These are phyloP conservation scores for Themeda triandra DNA, from an alignment of 176 grass and related monocot species.

Conservation along the genomic window DNA sequence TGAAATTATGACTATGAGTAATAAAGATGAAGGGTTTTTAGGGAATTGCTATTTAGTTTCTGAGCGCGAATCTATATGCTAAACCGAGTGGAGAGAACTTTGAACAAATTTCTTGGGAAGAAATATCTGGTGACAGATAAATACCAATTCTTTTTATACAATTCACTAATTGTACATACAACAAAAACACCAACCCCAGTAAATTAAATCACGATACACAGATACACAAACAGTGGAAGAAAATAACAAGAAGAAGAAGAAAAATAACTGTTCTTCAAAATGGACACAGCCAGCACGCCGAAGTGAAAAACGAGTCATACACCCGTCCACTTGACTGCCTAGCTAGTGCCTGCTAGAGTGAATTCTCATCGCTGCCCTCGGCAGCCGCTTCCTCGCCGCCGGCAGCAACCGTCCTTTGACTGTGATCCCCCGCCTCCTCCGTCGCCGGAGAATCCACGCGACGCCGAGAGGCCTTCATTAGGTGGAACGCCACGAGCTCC, in stretches of 20 bases:
- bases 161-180: conserved; percentile 4
- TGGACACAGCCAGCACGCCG: not conserved
- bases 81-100: too few species aligned
- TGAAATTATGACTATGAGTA: too few species aligned
- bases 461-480: not conserved
- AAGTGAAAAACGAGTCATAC: conserved; percentile 18
- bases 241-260: not conserved
- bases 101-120: too few species aligned
- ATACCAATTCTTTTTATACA: not conserved
- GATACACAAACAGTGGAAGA: not conserved
- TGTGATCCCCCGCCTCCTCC: not conserved
- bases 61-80: too few species aligned
- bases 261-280: not conserved
- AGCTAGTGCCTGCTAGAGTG: not conserved
- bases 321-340: not conserved
- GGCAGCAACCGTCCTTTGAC: not conserved
- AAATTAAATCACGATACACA: not conserved
- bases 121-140: not conserved
- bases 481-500: conserved; percentile 29
- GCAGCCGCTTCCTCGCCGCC: not conserved
- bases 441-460: not conserved
- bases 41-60: too few species aligned
- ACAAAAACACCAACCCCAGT: not conserved
- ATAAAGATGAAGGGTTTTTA: too few species aligned
- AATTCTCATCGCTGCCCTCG: conserved; percentile 13